Evolutionary conservation across 2,329 filamentous ascomycete genomes (phyloP).

Genomic region (Pseudonectria buxi): DNA sequence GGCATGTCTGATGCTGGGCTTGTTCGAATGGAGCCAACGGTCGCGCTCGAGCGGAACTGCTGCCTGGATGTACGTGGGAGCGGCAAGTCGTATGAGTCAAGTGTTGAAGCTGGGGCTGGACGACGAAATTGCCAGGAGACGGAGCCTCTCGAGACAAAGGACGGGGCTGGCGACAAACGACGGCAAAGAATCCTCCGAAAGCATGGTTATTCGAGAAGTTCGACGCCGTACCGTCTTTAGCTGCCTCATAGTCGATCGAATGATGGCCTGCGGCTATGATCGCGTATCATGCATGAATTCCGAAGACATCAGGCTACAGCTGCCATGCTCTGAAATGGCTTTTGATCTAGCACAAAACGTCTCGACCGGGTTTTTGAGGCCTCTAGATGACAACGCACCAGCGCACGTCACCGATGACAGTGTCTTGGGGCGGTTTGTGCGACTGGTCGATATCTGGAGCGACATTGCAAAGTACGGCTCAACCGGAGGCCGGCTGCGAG

Average conservation of each 20-base stretch:
- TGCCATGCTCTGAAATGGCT: slow-evolving; percentile 60
- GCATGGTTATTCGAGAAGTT: slow-evolving; percentile 53
- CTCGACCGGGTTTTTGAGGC: slow-evolving; percentile 40
- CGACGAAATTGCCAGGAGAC: slow-evolving; percentile 26
- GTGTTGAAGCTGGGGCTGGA: slow-evolving; percentile 55
- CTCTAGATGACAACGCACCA: slow-evolving; percentile 9
- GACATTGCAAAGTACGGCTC: slow-evolving; percentile 52
- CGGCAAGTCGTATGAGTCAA: slow-evolving; percentile 58
- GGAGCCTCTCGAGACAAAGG: not conserved
- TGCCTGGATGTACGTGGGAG: slow-evolving; percentile 60
- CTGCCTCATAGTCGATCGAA: slow-evolving; percentile 65
- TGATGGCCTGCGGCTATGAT: slow-evolving; percentile 58
- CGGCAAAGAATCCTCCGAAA: slow-evolving; percentile 13
- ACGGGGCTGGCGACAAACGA: not conserved
- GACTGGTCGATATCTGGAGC: slow-evolving; percentile 53
- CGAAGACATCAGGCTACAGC: slow-evolving; percentile 55
- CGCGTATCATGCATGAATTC: slow-evolving; percentile 53
- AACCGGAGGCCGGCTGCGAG: slow-evolving; percentile 43
- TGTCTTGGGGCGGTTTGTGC: slow-evolving; percentile 46
- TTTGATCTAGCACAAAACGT: slow-evolving; percentile 58
- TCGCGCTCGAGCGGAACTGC: slow-evolving; percentile 45
- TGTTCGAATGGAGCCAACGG: slow-evolving; percentile 65
- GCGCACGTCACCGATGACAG: slow-evolving; percentile 35
- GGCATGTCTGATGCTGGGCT: slow-evolving; percentile 61
- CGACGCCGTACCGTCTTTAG: slow-evolving; percentile 67